Evolutionary conservation across 2,329 filamentous ascomycete species (phyloP).

Genomic region (Metarhizium rileyi): DNA sequence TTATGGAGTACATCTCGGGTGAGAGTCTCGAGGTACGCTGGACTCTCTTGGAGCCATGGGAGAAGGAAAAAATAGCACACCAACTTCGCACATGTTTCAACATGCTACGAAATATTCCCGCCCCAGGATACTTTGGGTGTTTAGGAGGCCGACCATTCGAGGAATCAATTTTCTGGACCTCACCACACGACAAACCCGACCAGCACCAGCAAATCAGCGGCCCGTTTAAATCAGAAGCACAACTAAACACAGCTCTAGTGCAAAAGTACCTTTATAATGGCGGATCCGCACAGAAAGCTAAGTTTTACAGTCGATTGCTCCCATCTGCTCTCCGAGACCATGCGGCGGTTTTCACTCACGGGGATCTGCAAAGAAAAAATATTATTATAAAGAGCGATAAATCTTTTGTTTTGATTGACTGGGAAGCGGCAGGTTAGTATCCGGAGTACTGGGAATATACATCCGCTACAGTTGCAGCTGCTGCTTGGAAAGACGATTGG

Average conservation of each 20-base stretch:
- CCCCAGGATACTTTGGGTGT: too few species aligned
- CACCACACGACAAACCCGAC: too few species aligned
- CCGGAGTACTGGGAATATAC: constrained; percentile 16
- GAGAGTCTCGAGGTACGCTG: too few species aligned
- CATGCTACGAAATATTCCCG: too few species aligned
- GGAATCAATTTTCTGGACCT: too few species aligned
- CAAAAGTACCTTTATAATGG: constrained; percentile 10
- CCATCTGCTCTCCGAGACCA: not conserved
- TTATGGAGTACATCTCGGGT: too few species aligned
- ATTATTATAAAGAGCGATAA: not conserved
- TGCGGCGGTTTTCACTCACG: not conserved
- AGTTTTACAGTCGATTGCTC: not conserved
- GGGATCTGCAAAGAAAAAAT: not conserved
- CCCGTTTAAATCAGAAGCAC: not conserved
- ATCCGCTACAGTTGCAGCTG: not conserved
- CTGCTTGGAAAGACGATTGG: not conserved
- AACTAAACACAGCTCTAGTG: constrained; percentile 8
- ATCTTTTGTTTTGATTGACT: not conserved
- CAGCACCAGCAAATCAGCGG: too few species aligned
- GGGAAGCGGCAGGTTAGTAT: constrained; percentile 16
- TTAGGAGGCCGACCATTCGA: too few species aligned
- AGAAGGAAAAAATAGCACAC: too few species aligned
- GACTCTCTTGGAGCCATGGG: too few species aligned
- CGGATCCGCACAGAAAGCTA: constrained; percentile 6
- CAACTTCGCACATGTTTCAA: too few species aligned